These are phyloP conservation scores for Beauveria bassiana DNA, from an alignment of 2,329 filamentous ascomycete genomes.

Conservation along the genomic window DNA sequence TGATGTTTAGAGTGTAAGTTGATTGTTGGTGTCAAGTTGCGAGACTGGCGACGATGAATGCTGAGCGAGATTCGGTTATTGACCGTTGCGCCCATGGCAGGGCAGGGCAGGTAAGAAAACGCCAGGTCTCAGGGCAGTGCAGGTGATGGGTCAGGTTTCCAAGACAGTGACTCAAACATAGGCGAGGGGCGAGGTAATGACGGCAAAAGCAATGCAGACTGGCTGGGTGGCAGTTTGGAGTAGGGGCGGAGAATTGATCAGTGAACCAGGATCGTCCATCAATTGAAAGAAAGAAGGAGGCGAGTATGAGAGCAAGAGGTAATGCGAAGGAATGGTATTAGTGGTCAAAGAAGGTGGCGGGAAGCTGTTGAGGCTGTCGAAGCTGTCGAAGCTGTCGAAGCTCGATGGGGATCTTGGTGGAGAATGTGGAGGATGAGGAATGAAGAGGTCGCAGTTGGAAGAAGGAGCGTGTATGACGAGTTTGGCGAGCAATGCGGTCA, in stretches of 20 bases:
- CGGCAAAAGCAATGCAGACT: not conserved
- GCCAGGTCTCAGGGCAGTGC: not conserved
- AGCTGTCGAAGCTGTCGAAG: too few species aligned
- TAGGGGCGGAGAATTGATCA: not conserved
- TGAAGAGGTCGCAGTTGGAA: not conserved
- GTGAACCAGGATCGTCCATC: not conserved
- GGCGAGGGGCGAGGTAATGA: constrained; percentile 4
- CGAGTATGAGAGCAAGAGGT: not conserved
- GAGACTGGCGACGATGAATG: not conserved
- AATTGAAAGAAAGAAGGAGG: not conserved
- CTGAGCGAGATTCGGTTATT: constrained; percentile 2
- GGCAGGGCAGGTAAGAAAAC: constrained; percentile 5
- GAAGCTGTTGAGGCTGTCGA: not conserved
- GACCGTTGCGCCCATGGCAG: constrained; percentile 5
- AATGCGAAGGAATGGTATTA: not conserved
- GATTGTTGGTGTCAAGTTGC: not conserved
- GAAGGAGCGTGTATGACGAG: not conserved
- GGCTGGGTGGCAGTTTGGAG: not conserved
- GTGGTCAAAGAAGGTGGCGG: not conserved
- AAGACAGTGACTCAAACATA: constrained; percentile 11
- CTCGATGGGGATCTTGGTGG: not conserved
- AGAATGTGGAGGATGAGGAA: not conserved
- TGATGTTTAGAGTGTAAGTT: not conserved
- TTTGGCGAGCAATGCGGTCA: not conserved
- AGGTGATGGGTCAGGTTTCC: not conserved